Evolutionary conservation across 2,329 filamentous ascomycete genomes (phyloP), one percentile per base, ranked within the genome.

Genomic region (Trichoderma sp.): DNA sequence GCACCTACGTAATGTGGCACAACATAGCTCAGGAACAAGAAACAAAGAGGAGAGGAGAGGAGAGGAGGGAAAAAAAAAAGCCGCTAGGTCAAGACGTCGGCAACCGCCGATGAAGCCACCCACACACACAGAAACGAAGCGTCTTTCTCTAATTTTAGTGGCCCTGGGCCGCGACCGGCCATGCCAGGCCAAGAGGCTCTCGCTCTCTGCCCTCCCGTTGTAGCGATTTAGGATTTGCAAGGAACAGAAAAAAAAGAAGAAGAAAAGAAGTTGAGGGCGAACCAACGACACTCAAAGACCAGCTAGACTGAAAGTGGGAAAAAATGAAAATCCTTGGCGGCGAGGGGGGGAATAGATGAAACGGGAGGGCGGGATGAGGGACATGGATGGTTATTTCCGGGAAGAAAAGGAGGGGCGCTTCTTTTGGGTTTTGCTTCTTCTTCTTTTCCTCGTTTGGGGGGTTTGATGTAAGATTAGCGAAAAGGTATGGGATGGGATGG

Each of bases 1-100:
- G 51, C 51, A 54, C 30, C 60, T 64, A 54, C 60, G 60, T 64
- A 54, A 55, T 64, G 46, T 64, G 60, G 51, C 46, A 55, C 30
- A 52, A 26, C 18, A 64, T 64, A 39, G 60, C 39, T 54, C 51
- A 55, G 51, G 60, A 54, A 55, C 60, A 43, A 43, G 39, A 43
- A 18, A 43, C 16, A 43, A 39, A 39, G 39, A 43, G 16, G 32
- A 43, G 30, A 16, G 26, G 11, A 32, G 30, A 16, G 16, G 32
- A 43, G 30, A 16, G 26, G 11, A 32, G 30, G n/a, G n/a, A n/a
- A 16, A 30, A 64, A 26, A 32, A 56, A 21, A 30, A 55, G n/a
- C 21, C 21, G 39, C 51, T 64, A 55, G 51, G 34, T 43, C 39
- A 64, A 37, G 59, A 14, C 52, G 24, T 56, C 52, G 52, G 52